These are phyloP conservation scores for Fusarium praegraminearum DNA, from an alignment of 2,329 filamentous ascomycete species.

Conservation along the genomic window DNA sequence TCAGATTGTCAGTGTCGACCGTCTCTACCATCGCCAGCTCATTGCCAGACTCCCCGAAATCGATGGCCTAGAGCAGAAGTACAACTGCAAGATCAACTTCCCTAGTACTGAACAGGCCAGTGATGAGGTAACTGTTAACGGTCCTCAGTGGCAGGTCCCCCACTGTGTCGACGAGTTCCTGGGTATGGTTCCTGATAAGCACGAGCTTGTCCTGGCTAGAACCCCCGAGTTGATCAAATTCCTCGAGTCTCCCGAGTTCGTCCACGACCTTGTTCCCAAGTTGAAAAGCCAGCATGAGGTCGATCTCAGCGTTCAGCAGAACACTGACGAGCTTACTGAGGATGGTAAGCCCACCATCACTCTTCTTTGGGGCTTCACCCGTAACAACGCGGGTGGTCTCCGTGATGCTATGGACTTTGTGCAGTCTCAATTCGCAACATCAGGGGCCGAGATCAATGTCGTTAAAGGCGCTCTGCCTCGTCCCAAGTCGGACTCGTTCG, in stretches of 20 bases:
- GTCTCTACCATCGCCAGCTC: conserved; percentile 93
- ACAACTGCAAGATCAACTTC: conserved; percentile 99
- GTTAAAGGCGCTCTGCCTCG: conserved; percentile 95
- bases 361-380: conserved; percentile 85
- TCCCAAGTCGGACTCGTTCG: conserved; percentile 99
- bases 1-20: conserved; percentile 92
- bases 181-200: conserved; percentile 97
- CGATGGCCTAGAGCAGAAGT: conserved; percentile 96
- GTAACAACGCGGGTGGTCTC: conserved; percentile 95
- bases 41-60: conserved; percentile 89
- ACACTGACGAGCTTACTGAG: conserved; percentile 68
- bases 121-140: conserved; percentile 94
- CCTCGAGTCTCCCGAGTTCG: conserved; percentile 84
- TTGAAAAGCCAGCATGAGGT: conserved; percentile 94
- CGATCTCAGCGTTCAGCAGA: conserved; percentile 79
- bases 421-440: conserved; percentile 84
- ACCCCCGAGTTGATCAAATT: conserved; percentile 82
- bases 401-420: conserved; percentile 97
- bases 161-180: conserved; percentile 96
- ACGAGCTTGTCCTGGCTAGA: conserved; percentile 87
- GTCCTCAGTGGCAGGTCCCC: conserved; percentile 97
- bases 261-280: conserved; percentile 82
- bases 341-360: conserved; percentile 69
- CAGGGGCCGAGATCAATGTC: conserved; percentile 87
- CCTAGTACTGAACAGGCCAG: conserved; percentile 97